These are phyloP conservation scores for Lolium rigidum DNA, from an alignment of 176 grass and related monocot species.

Conservation along the genomic window DNA sequence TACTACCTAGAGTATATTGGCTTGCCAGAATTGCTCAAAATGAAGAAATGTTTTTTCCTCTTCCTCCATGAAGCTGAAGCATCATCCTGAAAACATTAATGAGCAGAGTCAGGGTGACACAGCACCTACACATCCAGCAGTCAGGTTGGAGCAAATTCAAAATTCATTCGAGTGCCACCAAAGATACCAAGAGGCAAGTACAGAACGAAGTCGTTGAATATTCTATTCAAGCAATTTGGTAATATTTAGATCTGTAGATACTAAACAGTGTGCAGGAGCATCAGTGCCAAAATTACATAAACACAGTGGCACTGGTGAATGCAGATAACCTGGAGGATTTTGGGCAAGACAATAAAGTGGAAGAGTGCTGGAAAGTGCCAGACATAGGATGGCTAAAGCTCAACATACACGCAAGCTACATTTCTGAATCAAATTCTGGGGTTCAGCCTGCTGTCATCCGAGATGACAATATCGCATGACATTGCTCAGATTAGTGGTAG, in stretches of 20 bases:
- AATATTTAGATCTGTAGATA: neutral
- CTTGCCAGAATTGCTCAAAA: conserved; percentile 94
- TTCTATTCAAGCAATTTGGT: neutral
- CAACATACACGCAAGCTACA: no score
- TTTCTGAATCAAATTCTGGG: neutral
- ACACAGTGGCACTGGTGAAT: neutral
- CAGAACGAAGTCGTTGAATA: no score
- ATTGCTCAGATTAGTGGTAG: neutral
- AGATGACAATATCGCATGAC: neutral
- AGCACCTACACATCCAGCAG: neutral
- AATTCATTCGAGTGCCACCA: neutral
- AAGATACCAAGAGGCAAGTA: neutral
- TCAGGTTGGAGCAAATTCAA: neutral
- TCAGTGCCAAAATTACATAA: neutral
- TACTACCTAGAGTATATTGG: conserved; percentile 92
- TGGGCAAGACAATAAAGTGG: neutral
- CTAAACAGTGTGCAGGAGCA: neutral
- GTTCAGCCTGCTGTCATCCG: neutral
- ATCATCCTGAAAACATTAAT: conserved; percentile 72
- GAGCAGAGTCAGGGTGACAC: neutral
- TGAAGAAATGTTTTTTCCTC: conserved; percentile 95
- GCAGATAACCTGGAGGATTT: neutral
- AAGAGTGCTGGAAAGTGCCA: neutral
- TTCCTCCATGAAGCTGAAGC: conserved; percentile 93
- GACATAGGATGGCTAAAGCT: neutral